These are phyloP conservation scores for Sclerotinia minor DNA, from an alignment of 2,329 filamentous ascomycete genomes.

Conservation along the genomic window DNA sequence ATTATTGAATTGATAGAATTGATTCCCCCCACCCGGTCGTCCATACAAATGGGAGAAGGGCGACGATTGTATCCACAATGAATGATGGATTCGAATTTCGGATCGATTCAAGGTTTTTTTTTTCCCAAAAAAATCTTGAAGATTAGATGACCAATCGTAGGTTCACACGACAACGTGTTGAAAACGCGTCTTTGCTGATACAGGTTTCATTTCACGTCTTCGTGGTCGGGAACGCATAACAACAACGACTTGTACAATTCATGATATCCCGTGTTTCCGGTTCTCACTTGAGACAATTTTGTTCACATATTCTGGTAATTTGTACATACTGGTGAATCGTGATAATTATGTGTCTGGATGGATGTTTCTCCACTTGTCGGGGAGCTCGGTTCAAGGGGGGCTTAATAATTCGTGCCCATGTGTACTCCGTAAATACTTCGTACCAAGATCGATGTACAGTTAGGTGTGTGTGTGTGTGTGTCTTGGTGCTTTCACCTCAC, in stretches of 20 bases:
- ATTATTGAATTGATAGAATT: not conserved
- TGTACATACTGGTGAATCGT: not conserved
- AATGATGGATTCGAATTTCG: not conserved
- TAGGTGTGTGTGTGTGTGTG: not conserved
- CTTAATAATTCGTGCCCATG: too few relatives aligned
- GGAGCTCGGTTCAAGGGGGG: not conserved
- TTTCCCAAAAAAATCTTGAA: not conserved
- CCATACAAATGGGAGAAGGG: not conserved
- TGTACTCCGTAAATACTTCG: too few relatives aligned
- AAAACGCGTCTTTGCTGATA: not conserved
- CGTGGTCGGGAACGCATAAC: not conserved
- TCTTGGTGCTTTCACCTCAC: not conserved
- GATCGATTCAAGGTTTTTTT: not conserved
- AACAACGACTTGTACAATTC: not conserved
- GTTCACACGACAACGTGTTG: constrained; percentile 3
- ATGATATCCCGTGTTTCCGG: not conserved
- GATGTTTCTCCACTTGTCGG: not conserved
- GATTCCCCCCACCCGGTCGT: not conserved
- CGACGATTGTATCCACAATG: not conserved
- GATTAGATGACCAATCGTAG: not conserved
- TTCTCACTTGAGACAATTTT: not conserved
- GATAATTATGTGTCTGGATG: not conserved
- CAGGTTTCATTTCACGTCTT: not conserved
- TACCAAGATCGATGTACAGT: too few relatives aligned
- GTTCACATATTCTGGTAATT: not conserved